Evolutionary conservation across 352 stramenopile genomes (phyloP).

Genomic region (Pythium periplocum): DNA sequence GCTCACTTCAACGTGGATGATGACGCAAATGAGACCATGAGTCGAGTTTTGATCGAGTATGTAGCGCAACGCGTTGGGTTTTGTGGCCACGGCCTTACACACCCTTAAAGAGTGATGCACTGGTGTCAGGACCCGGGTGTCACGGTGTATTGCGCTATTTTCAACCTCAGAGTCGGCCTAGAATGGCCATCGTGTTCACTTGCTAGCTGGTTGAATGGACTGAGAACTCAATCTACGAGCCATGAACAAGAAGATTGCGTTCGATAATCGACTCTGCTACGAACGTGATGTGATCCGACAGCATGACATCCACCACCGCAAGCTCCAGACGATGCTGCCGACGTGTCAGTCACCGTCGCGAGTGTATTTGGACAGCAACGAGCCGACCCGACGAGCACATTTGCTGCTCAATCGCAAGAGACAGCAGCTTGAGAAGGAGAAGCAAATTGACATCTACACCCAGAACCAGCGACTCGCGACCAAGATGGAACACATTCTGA

Average conservation of each 20-base stretch:
- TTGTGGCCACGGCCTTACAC: too few species aligned
- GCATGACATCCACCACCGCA: slow-evolving; percentile 58
- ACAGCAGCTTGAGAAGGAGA: slow-evolving; percentile 53
- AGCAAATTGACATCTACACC: slow-evolving; percentile 50
- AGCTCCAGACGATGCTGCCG: slow-evolving; percentile 52
- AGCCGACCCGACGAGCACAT: slow-evolving; percentile 35
- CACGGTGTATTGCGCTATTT: too few species aligned
- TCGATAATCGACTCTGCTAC: slow-evolving; percentile 80
- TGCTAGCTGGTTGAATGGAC: not conserved
- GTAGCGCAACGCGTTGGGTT: too few species aligned
- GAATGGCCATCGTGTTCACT: too few species aligned
- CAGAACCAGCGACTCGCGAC: slow-evolving; percentile 66
- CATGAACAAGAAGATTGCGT: slow-evolving; percentile 77
- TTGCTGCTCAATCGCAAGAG: slow-evolving; percentile 53
- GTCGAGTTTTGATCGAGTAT: too few species aligned
- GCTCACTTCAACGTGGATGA: too few species aligned
- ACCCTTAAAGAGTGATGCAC: too few species aligned
- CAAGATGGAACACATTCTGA: slow-evolving; percentile 71
- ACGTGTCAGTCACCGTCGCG: slow-evolving; percentile 56
- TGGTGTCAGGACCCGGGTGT: too few species aligned
- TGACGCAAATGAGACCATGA: too few species aligned
- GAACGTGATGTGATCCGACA: slow-evolving; percentile 63
- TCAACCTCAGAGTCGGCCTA: too few species aligned
- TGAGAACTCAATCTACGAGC: not conserved
- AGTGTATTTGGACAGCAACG: slow-evolving; percentile 56